These are phyloP conservation scores for Silene coronaria DNA, from an alignment of 179 eudicot genomes.

Conservation along the genomic window DNA sequence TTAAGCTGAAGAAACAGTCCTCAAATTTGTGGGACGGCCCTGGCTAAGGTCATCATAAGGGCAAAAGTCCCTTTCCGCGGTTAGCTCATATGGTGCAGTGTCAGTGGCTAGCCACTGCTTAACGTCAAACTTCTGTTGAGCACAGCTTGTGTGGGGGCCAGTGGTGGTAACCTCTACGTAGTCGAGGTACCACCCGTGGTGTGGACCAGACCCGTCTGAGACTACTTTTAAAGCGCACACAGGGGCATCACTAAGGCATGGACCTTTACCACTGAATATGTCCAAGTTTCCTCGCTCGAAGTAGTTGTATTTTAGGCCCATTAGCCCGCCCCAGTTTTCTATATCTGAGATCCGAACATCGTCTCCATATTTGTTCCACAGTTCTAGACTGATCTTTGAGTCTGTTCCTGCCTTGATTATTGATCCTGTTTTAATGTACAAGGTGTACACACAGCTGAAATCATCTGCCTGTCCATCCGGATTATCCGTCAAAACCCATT, in stretches of 20 bases:
- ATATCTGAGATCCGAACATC: slow-evolving; percentile 40
- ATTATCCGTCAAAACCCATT: not conserved
- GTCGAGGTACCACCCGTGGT: slow-evolving; percentile 86
- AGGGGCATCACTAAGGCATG: slow-evolving; percentile 53
- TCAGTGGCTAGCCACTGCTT: slow-evolving; percentile 86
- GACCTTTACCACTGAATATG: slow-evolving; percentile 71
- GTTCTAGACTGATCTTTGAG: slow-evolving; percentile 45
- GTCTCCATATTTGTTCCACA: slow-evolving; percentile 44
- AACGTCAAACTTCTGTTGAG: slow-evolving; percentile 49
- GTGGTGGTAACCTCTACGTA: slow-evolving; percentile 75
- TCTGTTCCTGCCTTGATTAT: slow-evolving; percentile 67
- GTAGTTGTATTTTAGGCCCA: slow-evolving; percentile 59
- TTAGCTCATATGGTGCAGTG: slow-evolving; percentile 55
- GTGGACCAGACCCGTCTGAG: slow-evolving; percentile 65
- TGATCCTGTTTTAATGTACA: slow-evolving; percentile 63
- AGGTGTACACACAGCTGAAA: slow-evolving; percentile 58
- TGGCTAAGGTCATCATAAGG: slow-evolving; percentile 11
- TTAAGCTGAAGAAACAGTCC: slow-evolving; percentile 18
- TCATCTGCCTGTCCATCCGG: slow-evolving; percentile 13
- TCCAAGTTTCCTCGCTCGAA: slow-evolving; percentile 75
- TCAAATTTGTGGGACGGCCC: slow-evolving; percentile 6
- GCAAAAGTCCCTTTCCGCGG: slow-evolving; percentile 37
- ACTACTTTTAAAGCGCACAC: slow-evolving; percentile 43
- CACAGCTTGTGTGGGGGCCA: slow-evolving; percentile 53
- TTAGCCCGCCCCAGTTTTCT: slow-evolving; percentile 72